Evolutionary conservation across 352 stramenopile genomes (phyloP).

Genomic region (Pythium aphanidermatum): DNA sequence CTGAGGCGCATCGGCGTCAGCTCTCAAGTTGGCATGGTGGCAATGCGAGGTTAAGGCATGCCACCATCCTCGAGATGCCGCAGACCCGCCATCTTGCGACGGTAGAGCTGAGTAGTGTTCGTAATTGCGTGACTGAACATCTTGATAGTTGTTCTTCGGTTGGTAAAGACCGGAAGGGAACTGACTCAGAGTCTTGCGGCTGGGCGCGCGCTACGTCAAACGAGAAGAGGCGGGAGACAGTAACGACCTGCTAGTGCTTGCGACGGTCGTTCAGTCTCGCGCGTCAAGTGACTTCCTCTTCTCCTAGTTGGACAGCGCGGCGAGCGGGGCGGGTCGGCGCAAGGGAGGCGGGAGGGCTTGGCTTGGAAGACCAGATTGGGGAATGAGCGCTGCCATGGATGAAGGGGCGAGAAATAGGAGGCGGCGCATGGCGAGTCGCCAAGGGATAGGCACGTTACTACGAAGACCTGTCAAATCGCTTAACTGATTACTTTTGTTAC

Average conservation of each 20-base stretch:
- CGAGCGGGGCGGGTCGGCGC: not conserved
- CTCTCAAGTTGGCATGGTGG: no score
- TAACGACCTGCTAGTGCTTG: not conserved
- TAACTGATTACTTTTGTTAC: no score
- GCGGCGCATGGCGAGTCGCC: no score
- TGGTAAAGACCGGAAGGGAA: constrained; percentile 30
- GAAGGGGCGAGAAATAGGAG: no score
- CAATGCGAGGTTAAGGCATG: no score
- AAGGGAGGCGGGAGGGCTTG: not conserved
- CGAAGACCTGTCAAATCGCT: no score
- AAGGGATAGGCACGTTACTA: no score
- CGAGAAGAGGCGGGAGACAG: constrained; percentile 30
- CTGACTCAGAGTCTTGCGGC: constrained; percentile 26
- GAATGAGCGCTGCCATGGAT: no score
- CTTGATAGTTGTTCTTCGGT: constrained; percentile 29
- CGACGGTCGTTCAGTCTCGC: constrained; percentile 4
- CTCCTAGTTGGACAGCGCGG: constrained; percentile 14
- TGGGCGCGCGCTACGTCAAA: constrained; percentile 27
- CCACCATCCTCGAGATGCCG: no score
- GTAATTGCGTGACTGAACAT: constrained; percentile 13
- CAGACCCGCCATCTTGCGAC: constrained; percentile 12
- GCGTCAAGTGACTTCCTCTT: constrained; percentile 17
- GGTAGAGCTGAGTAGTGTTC: not conserved
- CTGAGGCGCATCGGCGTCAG: no score
- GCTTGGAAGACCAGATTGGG: constrained; percentile 8